Percentiles rank a stretch among this genome's conserved stretches.
These are phyloP conservation scores for Talaromyces sp. DNA, from an alignment of 2,329 filamentous ascomycete genomes.

Conservation along the genomic window DNA sequence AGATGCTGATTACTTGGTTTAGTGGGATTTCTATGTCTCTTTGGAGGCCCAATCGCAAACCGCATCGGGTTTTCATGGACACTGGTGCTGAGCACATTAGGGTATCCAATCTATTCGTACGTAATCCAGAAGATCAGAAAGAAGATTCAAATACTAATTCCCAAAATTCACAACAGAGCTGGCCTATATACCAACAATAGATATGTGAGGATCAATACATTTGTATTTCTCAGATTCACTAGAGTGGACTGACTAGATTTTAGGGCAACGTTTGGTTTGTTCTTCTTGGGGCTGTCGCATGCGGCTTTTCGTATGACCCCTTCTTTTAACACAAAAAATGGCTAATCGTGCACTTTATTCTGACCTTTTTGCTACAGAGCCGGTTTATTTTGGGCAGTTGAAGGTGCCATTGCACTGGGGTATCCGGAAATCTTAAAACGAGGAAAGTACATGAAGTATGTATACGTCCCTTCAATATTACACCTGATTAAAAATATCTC, in stretches of 20 bases:
- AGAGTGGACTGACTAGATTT: background rate
- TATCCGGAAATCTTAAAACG: constrained; percentile 45
- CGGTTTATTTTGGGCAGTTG: constrained; percentile 48
- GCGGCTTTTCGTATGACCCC: constrained; percentile 32
- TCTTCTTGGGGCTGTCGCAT: constrained; percentile 45
- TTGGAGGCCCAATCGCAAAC: constrained; percentile 46
- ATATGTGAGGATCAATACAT: constrained; percentile 10
- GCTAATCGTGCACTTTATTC: background rate
- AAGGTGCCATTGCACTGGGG: constrained; percentile 46
- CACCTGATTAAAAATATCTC: background rate
- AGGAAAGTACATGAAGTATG: constrained; percentile 40
- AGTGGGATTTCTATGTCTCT: constrained; percentile 39
- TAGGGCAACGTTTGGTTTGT: constrained; percentile 41
- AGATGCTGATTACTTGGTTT: constrained; percentile 30
- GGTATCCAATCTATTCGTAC: constrained; percentile 43
- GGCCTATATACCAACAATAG: constrained; percentile 41
- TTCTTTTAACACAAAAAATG: background rate
- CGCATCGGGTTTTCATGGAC: constrained; percentile 45
- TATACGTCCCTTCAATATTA: constrained; percentile 7
- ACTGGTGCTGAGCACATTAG: constrained; percentile 37
- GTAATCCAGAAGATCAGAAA: background rate
- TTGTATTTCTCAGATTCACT: background rate
- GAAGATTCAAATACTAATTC: background rate
- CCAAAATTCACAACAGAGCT: constrained; percentile 17
- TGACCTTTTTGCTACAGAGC: constrained; percentile 20